Evolutionary conservation across 176 grass and related monocot genomes (phyloP), one percentile per base, ranked within the genome.

Genomic region (Puccinellia tenuiflora): DNA sequence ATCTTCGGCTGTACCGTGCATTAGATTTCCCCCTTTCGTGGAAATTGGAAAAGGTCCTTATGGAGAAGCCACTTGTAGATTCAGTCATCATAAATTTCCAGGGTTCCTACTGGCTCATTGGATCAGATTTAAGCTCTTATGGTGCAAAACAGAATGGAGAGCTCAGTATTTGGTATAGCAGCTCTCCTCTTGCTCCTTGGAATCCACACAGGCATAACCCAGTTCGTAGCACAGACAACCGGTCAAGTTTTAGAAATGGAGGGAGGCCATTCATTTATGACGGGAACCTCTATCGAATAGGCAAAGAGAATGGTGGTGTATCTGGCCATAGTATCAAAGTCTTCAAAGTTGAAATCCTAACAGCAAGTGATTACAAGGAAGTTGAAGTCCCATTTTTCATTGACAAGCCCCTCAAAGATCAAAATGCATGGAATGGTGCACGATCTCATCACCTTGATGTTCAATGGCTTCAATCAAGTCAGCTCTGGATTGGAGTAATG

Each of bases 371-470:
- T 78, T 98, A 92, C 68, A 87, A 76, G 75, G 96, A 98, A 90
- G 68, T 88, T n/a, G 85, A 86, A 66, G 91, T 98, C 37, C 87
- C 88, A 12, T 87, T 93, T 87, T 53, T 82, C 39, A 59, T 98
- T 51, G 68, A 88, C 64, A 91, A 83, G 78, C 73, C 86, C 13
- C 80, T 15, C 15, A 95, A 95, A 80, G 85, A 56, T 9, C 84
- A 79, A 50, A 90, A 98, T 75, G 76, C 91, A 63, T 98, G 96
- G 96, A 95, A 98, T 75, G 92, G 90, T 67, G 91, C 71, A 78
- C 83, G 89, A 25, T 93, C 86, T 22, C 96, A 95, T 93, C 96
- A 98, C 66, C 81, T 98, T 67, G 96, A 98, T 88, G 82, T 90
- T 40, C 90, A 95, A 28, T 76, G 80, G 88, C 82, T 95, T 86